These are phyloP conservation scores for Suhomyces sp. DNA, from an alignment of 805 yeast species.

Conservation along the genomic window DNA sequence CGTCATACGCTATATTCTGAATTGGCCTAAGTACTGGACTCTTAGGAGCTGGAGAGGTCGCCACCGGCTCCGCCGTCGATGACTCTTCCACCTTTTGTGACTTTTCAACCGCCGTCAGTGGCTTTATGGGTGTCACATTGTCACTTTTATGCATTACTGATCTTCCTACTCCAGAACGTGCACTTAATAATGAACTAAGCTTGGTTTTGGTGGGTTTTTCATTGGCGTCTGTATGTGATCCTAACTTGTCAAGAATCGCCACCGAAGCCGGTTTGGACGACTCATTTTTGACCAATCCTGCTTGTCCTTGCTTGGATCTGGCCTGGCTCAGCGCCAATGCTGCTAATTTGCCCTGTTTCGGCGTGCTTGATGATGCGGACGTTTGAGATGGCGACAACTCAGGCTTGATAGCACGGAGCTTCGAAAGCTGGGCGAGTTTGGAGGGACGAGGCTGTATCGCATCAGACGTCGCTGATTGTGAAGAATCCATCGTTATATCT, in stretches of 20 bases:
- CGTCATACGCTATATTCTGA: neutral
- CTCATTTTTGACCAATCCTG: slow-evolving; percentile 43
- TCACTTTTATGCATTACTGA: neutral
- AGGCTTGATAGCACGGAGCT: slow-evolving; percentile 14
- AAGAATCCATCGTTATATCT: neutral
- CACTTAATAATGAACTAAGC: neutral
- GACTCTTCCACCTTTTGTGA: neutral
- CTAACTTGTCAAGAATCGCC: slow-evolving; percentile 16
- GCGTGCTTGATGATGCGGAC: neutral
- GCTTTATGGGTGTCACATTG: neutral
- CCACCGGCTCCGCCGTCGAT: neutral
- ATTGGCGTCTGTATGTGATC: neutral
- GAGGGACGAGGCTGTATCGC: slow-evolving; percentile 10
- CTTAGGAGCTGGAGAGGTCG: neutral
- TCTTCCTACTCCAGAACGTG: neutral
- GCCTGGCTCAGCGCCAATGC: neutral
- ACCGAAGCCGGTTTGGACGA: slow-evolving; percentile 6
- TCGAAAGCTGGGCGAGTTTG: slow-evolving; percentile 25
- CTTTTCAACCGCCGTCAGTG: neutral
- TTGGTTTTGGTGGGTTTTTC: neutral
- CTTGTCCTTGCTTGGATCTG: neutral
- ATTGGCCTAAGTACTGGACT: neutral
- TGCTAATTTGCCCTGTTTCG: neutral
- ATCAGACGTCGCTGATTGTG: neutral
- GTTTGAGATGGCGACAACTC: neutral